Conservation (phyloP, 345 rosid genomes). For the Melaleuca alternifolia region DNA sequence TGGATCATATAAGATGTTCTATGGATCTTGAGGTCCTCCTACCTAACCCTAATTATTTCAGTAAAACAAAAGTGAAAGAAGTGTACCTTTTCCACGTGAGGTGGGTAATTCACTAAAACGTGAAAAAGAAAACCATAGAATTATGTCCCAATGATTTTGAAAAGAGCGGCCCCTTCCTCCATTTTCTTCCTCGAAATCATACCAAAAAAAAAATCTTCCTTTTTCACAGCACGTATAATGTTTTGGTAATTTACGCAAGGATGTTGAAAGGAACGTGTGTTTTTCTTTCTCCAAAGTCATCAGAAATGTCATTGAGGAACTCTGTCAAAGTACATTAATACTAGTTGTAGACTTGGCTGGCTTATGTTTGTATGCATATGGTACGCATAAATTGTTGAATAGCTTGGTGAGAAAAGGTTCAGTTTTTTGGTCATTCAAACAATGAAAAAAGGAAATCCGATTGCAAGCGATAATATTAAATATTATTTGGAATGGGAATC, state of each 20-base stretch:
- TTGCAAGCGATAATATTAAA: background rate
- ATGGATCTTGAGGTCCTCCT: background rate
- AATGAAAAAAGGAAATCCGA: background rate
- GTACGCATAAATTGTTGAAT: background rate
- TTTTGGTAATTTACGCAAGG: background rate
- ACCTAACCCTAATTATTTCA: background rate
- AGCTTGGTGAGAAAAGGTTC: background rate
- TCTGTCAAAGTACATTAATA: background rate
- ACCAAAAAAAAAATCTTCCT: background rate
- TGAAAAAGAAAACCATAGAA: background rate
- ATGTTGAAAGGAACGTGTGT: background rate
- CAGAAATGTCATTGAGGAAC: background rate
- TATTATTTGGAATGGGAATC: background rate
- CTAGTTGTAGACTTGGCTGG: background rate
- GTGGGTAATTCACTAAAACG: background rate
- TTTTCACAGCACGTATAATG: background rate
- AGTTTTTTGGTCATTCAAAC: background rate
- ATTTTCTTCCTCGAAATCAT: background rate
- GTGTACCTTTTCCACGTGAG: background rate
- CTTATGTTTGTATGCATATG: background rate
- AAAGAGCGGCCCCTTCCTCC: background rate
- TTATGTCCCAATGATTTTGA: background rate
- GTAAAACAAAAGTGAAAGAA: background rate
- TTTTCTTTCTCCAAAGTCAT: background rate
- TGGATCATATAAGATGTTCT: background rate